Evolutionary conservation across 306 rosid species (phyloP), one percentile per base, ranked within the genome.

Genomic region (Arachis stenosperma): DNA sequence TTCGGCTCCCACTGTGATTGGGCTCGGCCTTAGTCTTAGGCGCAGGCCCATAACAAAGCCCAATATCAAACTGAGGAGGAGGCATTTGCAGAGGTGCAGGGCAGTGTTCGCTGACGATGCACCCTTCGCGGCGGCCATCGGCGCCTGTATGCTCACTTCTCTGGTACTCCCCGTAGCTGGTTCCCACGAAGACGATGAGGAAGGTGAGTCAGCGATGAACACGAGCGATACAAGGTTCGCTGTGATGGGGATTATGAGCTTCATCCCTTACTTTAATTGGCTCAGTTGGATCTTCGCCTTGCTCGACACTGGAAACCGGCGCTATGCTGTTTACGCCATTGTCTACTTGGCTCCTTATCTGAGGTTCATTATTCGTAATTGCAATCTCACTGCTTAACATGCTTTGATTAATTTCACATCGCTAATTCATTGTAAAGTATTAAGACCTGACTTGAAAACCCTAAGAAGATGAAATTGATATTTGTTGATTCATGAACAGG

Each of bases 241-340:
- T 0, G 91, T 90, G 15, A 91, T 94, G 99, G 86, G 90, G 60
- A 82, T 94, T 65, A 62, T 94, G 17, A 87, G 96, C 75, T 84
- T 91, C 88, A 88, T 95, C 77, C 99, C 99, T 51, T 95, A 86
- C 85, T 95, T 95, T 82, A 95, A 95, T 77, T 95, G 99, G 99
- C 95, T 95, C 70, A 88, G 96, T 76, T 94, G 98, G 98, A 86
- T 94, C 75, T 94, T 94, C 74, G 96, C 97, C 3, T 94, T 92
- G 96, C 78, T 94, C 29, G 99, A 91, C 73, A 83, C 90, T 43
- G 96, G 97, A 9, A 77, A 82, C 27, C 81, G 88, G 27, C 97
- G 90, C 22, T 94, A 91, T 81, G 97, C 81, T 13, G 81, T 94
- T 13, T 94, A 89, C 64, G 74, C 99, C 7, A 82, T 94, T 65